Evolutionary conservation across 495 filamentous ascomycete genomes (phyloP).

Genomic region (Penicillium chermesinum): DNA sequence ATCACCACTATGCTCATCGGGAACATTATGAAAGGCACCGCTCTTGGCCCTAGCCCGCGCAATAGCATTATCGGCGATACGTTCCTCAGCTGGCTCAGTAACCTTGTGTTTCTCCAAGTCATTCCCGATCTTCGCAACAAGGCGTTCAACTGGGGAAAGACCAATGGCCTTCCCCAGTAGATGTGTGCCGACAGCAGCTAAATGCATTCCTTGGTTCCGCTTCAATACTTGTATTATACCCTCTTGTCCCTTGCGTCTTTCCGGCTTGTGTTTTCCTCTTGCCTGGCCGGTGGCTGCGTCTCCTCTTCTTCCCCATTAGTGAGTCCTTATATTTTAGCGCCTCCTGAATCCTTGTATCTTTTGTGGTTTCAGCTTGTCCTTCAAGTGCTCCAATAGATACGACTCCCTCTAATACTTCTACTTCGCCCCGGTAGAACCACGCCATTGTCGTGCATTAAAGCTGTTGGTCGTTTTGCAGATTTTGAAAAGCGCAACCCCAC

Average conservation of each 20-base stretch:
- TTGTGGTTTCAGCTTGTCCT: background rate
- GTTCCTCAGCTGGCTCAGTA: conserved; percentile 40
- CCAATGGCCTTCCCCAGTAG: conserved; percentile 32
- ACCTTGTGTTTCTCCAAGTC: conserved; percentile 38
- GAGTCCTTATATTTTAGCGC: no score
- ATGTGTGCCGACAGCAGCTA: background rate
- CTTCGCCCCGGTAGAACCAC: background rate
- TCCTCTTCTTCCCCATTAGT: conserved; percentile 5
- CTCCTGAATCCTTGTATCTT: background rate
- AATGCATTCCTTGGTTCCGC: background rate
- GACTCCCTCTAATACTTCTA: background rate
- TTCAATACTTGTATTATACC: conserved; percentile 22
- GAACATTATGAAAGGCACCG: conserved; percentile 56
- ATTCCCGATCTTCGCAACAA: conserved; percentile 41
- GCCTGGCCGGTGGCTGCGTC: conserved; percentile 3
- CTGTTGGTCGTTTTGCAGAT: background rate
- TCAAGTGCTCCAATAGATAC: background rate
- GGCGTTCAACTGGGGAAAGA: conserved; percentile 42
- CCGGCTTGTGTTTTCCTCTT: conserved; percentile 6
- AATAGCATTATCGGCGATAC: conserved; percentile 40
- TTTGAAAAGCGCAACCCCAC: background rate
- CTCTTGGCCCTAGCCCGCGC: conserved; percentile 40
- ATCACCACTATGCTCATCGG: conserved; percentile 66
- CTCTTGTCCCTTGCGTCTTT: conserved; percentile 9
- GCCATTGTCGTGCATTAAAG: no score